Base-by-base conservation (phyloP, 1,139 yeast species). In the Kodamaea arcana region DNA sequence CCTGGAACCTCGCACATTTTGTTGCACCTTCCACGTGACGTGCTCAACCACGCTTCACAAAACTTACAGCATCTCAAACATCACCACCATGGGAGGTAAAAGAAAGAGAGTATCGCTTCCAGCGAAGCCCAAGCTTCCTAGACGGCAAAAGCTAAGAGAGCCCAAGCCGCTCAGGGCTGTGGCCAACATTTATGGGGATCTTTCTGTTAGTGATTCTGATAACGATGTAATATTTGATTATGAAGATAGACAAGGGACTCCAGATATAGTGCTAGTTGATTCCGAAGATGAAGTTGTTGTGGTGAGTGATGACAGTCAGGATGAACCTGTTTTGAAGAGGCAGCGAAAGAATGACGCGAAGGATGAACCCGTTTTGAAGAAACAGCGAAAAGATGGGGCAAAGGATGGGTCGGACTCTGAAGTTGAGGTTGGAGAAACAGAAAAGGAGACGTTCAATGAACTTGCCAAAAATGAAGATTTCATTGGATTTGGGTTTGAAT, bases 401-500 rank as follows among this genome's bases (percentile, higher is more conserved):
- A n/a, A 6, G 6, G 18, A 26, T 6, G 29, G 39, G 39, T 18
- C 58, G 46, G 26, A 47, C 50, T 40, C 56, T 33, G 44, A 47
- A 27, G 50, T 48, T 42, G 43, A 42, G 24, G 10, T 13, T n/a
- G 46, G 14, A 47, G 37, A 25, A 24, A 14, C 39, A 36, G 16
- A 51, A 44, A 9, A 6, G 17, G 11, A 9, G 3, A 15, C 10
- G 9, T 22, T 12, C 22, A 58, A 60, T 36, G 76, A 69, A 31
- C 54, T 78, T 12, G 56, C 74, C 1, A 63, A 65, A 23, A 77
- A 78, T 44, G 71, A 62, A 26, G 84, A 80, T 43, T 80, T 75
- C 50, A 80, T 80, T 22, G 78, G 77, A 3, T 72, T 80, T 52
- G 83, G 78, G 11, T 70, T 75, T 43, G 66, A 72, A 12, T 63